Base-by-base conservation (phyloP, 345 rosid species). In the Eucalyptus shirleyi region DNA sequence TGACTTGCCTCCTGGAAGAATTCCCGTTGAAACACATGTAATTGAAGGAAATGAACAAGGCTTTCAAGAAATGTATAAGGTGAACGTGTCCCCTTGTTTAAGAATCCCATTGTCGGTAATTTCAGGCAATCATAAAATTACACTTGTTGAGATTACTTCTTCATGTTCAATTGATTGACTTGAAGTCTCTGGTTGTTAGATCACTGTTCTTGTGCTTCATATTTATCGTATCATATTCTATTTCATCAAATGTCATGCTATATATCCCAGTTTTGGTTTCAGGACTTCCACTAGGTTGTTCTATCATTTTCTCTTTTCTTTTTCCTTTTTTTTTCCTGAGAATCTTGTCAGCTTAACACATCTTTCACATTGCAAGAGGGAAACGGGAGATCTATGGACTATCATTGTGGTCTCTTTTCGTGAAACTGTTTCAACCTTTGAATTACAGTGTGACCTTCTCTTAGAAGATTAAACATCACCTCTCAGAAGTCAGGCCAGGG, bases 1-100 rank as follows among this genome's bases (percentile, higher is more conserved):
- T 89, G 97, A 93, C 92, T 91, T 98, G 92, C 99, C 99, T 91
- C 96, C 98, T 34, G 99, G 99, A 92, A 95, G 99, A 92, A 91
- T 93, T 90, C 99, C 99, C 15, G 96, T 97, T 90, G 96, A 97
- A 92, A 98, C 99, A 23, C 90, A 91, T 88, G 92, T 93, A 40
- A 88, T 96, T 60, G 97, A 95, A 90, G 98, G 96, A 89, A 94
- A 91, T 90, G 93, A 89, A 56, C 88, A 89, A 83, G 98, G 97
- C 89, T 93, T 94, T 91, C 92, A 94, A 88, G 93, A 94, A 86
- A 95, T 95, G 86, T 96, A 97, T 93, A 91, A 92, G 94, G 99
- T 98, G 93, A 89, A 37, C 47, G 62, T 47, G 37, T 88, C 51
- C 85, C 86, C 47, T 55, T 90, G 21, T 80, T 77, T 77, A 77